Percentiles rank a stretch among this genome's conserved stretches.
phyloP scores from a whole-genome alignment of 805 yeast genomes.

The Yarrowia phangngaensis region DNA sequence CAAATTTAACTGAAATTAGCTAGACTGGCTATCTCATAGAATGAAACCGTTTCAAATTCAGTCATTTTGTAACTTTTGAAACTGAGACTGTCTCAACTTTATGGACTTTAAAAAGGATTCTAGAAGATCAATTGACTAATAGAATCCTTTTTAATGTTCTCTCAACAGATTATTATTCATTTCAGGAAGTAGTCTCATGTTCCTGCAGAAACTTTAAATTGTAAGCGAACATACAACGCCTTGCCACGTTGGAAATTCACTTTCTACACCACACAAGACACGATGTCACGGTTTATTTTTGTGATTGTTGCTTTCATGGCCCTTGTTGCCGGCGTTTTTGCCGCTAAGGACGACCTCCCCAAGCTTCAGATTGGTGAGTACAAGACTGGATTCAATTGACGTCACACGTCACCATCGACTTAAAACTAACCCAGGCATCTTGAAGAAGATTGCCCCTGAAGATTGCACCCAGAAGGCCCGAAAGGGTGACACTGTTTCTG shows the following conservation, averaged over 20 bases:
- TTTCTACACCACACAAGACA: background rate
- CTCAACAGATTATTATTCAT: no score
- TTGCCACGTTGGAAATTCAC: no score
- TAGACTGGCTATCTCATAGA: no score
- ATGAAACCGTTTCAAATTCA: background rate
- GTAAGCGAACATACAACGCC: no score
- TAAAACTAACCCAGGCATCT: conserved; percentile 40
- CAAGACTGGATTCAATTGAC: background rate
- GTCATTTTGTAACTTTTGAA: background rate
- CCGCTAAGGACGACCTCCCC: conserved; percentile 29
- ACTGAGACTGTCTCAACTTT: no score
- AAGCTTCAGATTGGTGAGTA: conserved; percentile 35
- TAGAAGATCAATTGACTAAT: no score
- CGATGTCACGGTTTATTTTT: conserved; percentile 20
- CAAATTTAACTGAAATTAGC: background rate
- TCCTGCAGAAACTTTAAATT: no score
- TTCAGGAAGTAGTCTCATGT: no score
- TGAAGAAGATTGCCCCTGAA: conserved; percentile 47
- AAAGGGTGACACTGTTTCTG: conserved; percentile 63
- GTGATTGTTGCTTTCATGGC: conserved; percentile 23
- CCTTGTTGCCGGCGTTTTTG: conserved; percentile 23
- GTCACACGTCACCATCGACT: background rate
- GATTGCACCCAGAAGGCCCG: conserved; percentile 57
- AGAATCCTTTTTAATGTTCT: no score
- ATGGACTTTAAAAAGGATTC: no score